Evolutionary conservation across 306 rosid species (phyloP), one percentile per base, ranked within the genome.

Genomic region (Castanopsis chinensis): DNA sequence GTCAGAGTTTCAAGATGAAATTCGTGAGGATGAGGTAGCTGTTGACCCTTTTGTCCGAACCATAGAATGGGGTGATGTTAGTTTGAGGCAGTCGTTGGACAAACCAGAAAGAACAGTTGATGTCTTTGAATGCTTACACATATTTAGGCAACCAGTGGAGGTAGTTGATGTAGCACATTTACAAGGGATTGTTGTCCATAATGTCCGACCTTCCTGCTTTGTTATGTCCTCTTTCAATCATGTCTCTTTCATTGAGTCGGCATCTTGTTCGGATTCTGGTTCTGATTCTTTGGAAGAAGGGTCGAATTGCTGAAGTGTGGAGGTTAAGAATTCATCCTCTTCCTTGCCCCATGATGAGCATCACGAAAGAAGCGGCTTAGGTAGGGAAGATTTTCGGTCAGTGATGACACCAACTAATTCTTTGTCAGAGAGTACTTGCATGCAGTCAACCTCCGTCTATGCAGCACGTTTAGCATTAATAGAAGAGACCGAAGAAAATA

Each of bases 41-140:
- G 90, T 72, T 51, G 90, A 87, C n/a, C 94, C 90, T n/a, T n/a
- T n/a, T n/a, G n/a, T n/a, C n/a, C n/a, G n/a, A n/a, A n/a, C n/a
- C n/a, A n/a, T n/a, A n/a, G 97, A 86, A 82, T 87, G 92, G 92
- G 95, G 91, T 75, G 98, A 95, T 82, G 77, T 93, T 54, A 95
- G 98, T 83, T 85, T 95, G 89, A 92, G 99, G 83, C 96, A 95
- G 32, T 95, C 98, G 99, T 82, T 95, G 81, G 99, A 95, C 79
- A 91, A 85, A 79, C 92, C 91, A 1, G 94, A 91, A 5, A 83
- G 99, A 43, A 35, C 90, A 0, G 93, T 93, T 51, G 94, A 93
- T 73, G 89, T 78, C 35, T 89, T 89, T 19, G 94, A 95, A 67
- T 91, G 98, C 75, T 82, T 91, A 85, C 99, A 95, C 81, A 76